Evolutionary conservation across 306 rosid genomes (phyloP), one percentile per base, ranked within the genome.

Genomic region (Vigna trinervia): DNA sequence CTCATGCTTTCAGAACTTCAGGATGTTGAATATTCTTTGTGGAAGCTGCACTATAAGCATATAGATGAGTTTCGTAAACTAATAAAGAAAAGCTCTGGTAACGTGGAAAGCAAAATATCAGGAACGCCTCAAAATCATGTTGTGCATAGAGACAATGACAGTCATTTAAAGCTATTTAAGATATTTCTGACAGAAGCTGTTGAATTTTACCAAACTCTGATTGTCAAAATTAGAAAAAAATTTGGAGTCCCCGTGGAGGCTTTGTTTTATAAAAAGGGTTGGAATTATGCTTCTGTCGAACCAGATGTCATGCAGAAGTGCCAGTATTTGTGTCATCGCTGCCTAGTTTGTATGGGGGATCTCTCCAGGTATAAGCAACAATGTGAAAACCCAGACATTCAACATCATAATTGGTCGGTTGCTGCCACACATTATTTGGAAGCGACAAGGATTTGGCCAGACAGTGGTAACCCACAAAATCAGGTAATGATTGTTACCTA

Each of bases 41-140:
- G 99, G 99, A 95, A 89, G 89, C 92, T 95, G 57, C 93, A 92
- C 83, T 95, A 95, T 79, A 95, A 92, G 92, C 96, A 87, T 59
- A 92, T 95, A 1, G 99, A 91, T 54, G 99, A 95, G 66, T 95
- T 95, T 84, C 96, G 99, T 30, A 95, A 89, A 66, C 77, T 86
- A 43, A 80, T 84, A 73, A 95, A 92, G 89, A 91, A 77, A 86
- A 82, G 69, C 80, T 88, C 94, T 4, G 70, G 79, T 45, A 62
- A 76, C 73, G 81, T 32, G 15, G 96, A 84, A 57, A 80, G 52
- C 70, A 72, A 70, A 69, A 87, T 67, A 63, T 78, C 74, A 26
- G 87, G 77, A 66, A 62, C 0, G 13, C 54, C 52, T 6, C 89
- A 74, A 73, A 82, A 69, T 61, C 75, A 56, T 57, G 71, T 17